These are phyloP conservation scores for Leccinum uliginosum DNA, from an alignment of 768 basidiomycete genomes.

Conservation along the genomic window DNA sequence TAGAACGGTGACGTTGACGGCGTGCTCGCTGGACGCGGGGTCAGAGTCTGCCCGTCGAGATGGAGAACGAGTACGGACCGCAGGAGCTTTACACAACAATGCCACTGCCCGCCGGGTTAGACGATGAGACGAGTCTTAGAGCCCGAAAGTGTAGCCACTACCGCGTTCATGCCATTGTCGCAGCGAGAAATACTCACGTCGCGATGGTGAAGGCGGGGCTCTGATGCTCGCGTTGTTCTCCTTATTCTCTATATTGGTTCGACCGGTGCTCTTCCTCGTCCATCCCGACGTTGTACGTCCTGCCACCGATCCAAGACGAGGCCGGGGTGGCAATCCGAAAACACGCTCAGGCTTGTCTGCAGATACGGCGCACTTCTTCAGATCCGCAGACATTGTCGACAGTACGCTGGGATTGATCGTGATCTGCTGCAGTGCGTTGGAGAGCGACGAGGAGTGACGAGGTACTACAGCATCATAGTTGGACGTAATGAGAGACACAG, in stretches of 20 bases:
- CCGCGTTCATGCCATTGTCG: background rate
- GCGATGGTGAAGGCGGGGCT: slow-evolving; percentile 28
- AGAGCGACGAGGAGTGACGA: slow-evolving; percentile 21
- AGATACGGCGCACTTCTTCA: slow-evolving; percentile 31
- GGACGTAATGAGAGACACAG: slow-evolving; percentile 19
- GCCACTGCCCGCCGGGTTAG: slow-evolving; percentile 10
- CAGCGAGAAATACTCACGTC: slow-evolving; percentile 47
- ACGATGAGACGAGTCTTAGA: background rate
- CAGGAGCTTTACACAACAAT: slow-evolving; percentile 16
- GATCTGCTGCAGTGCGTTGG: slow-evolving; percentile 39
- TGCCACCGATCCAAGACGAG: slow-evolving; percentile 50
- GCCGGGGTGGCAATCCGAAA: slow-evolving; percentile 33
- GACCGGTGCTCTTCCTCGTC: slow-evolving; percentile 56
- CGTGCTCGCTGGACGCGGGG: slow-evolving; percentile 6
- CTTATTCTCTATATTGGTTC: slow-evolving; percentile 52
- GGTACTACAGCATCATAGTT: slow-evolving; percentile 13
- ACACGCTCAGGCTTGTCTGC: slow-evolving; percentile 29
- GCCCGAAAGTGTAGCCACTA: no score
- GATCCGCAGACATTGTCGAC: slow-evolving; percentile 20
- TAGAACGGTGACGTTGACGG: slow-evolving; percentile 2
- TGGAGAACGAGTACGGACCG: slow-evolving; percentile 12
- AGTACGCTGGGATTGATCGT: slow-evolving; percentile 39
- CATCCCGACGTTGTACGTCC: slow-evolving; percentile 58
- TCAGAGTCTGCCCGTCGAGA: background rate
- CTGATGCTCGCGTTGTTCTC: slow-evolving; percentile 37